Base-by-base conservation (phyloP, 2,329 filamentous ascomycete genomes). In the Elsinoe arachidis region DNA sequence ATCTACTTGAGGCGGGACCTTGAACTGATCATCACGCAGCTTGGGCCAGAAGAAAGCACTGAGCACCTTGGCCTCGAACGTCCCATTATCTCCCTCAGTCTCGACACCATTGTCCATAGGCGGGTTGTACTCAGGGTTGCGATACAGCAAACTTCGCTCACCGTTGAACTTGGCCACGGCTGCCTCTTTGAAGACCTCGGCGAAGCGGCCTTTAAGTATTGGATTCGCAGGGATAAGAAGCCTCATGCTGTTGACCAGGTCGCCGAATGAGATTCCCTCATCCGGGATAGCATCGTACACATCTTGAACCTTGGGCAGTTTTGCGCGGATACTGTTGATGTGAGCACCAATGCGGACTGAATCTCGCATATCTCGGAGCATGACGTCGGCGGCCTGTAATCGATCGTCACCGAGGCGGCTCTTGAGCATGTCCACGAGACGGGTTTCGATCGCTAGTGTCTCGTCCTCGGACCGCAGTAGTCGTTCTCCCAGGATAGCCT, bases 11-110 rank as follows among this genome's bases (percentile, higher is more conserved):
- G 70, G 59, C 1, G 88, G 88, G 2, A 90, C 75, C 19, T 74
- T 69, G 67, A 90, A 90, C 2, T 77, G 76, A 58, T 89, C 86
- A 60, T 84, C 80, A 52, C 87, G 82, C 19, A 96, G 76, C 9
- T 84, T 80, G 0, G 93, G 93, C 93, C 93, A 99, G 76, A 95
- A 99, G 61, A 96, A 84, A 19, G 90, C 83, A 0, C 91, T 96
- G 4, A 97, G 77, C 54, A 97, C 92, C 68, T 93, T 91, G 30
- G 90, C 84, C 64, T 91, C 86, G 55, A 88, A 82, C 76, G 71
- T 26, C 56, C 57, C 41, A 58, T n/a, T 49, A 17, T 46, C 26
- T 12, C n/a, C 38, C 9, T 33, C 21, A 7, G 5, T 15, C n/a
- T 51, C 46, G 33, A 7, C 7, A 35, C 26, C 15, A 55, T 17